A percentile compares a stretch with the other conserved stretches of the same genome.
Conservation (phyloP, 1,139 yeast genomes). For the Eremothecium cymbalariae region DNA sequence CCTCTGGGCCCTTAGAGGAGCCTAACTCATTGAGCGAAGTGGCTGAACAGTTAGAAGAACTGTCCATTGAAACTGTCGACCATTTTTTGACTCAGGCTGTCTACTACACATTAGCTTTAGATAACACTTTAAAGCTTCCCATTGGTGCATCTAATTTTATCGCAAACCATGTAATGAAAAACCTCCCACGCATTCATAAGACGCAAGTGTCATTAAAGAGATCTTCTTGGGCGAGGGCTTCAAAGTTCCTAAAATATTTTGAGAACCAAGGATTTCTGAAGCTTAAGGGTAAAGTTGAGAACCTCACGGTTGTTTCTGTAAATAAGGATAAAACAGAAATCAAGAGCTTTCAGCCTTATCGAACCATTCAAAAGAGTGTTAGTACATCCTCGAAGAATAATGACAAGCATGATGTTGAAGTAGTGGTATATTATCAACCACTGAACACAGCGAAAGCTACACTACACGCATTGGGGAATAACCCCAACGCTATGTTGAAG, state of each 20-base stretch:
- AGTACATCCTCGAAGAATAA: slow-evolving; percentile 3
- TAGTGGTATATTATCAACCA: slow-evolving; percentile 47
- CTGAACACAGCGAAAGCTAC: slow-evolving; percentile 40
- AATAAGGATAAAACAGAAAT: slow-evolving; percentile 45
- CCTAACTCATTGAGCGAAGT: slow-evolving; percentile 15
- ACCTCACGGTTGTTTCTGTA: slow-evolving; percentile 47
- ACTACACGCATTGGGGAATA: slow-evolving; percentile 40
- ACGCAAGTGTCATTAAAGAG: slow-evolving; percentile 61
- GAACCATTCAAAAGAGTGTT: slow-evolving; percentile 14
- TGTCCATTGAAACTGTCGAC: slow-evolving; percentile 69
- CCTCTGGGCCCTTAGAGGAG: slow-evolving; percentile 13
- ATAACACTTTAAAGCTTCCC: slow-evolving; percentile 46
- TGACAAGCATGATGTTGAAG: slow-evolving; percentile 10
- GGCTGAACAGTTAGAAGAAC: no score
- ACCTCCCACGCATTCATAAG: slow-evolving; percentile 51
- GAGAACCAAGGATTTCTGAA: slow-evolving; percentile 65
- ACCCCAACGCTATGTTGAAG: slow-evolving; percentile 40
- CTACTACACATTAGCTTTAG: slow-evolving; percentile 57
- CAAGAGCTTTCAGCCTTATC: slow-evolving; percentile 55
- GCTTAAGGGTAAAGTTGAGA: slow-evolving; percentile 67
- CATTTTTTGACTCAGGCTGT: slow-evolving; percentile 62
- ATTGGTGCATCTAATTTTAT: slow-evolving; percentile 66
- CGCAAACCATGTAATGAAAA: slow-evolving; percentile 57
- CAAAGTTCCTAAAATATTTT: slow-evolving; percentile 78
- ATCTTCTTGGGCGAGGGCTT: slow-evolving; percentile 83